These are phyloP conservation scores for Grosmannia huntii DNA, from an alignment of 2,329 filamentous ascomycete genomes.

Conservation along the genomic window DNA sequence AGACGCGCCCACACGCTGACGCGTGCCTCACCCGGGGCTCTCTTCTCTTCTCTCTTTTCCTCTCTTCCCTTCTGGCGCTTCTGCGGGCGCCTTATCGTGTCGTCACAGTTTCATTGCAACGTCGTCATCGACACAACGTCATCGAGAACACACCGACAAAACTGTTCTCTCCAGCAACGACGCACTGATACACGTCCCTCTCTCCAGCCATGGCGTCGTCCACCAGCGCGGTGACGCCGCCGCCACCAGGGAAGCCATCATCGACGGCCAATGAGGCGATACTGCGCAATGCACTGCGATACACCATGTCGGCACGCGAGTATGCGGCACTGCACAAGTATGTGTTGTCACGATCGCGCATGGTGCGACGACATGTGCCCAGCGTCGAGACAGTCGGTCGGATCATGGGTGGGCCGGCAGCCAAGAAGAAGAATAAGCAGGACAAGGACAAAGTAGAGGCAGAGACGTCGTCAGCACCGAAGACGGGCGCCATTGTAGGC, in stretches of 20 bases:
- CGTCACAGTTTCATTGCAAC: not conserved
- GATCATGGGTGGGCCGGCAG: conserved; percentile 32
- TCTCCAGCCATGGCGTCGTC: not conserved
- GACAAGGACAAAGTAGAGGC: not conserved
- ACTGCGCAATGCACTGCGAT: conserved; percentile 73
- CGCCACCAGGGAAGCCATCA: not conserved
- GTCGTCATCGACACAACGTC: not conserved
- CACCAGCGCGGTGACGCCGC: not conserved
- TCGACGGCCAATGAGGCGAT: conserved; percentile 46
- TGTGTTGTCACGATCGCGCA: conserved; percentile 58
- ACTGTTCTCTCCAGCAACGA: not conserved
- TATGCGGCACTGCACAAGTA: conserved; percentile 78
- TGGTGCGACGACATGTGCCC: conserved; percentile 41
- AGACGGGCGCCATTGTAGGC: conserved; percentile 17
- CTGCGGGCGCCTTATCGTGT: not conserved
- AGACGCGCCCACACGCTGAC: not conserved
- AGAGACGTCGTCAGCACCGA: not conserved
- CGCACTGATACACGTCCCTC: not conserved
- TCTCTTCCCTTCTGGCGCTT: not conserved
- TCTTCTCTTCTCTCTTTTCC: not conserved
- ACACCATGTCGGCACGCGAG: conserved; percentile 74
- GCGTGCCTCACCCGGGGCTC: not conserved
- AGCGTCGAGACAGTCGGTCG: conserved; percentile 41
- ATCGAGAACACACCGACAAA: not conserved
- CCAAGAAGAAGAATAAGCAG: not conserved